These are phyloP conservation scores for Bruguiera hainesii DNA, from an alignment of 441 rosid species.

Conservation along the genomic window DNA sequence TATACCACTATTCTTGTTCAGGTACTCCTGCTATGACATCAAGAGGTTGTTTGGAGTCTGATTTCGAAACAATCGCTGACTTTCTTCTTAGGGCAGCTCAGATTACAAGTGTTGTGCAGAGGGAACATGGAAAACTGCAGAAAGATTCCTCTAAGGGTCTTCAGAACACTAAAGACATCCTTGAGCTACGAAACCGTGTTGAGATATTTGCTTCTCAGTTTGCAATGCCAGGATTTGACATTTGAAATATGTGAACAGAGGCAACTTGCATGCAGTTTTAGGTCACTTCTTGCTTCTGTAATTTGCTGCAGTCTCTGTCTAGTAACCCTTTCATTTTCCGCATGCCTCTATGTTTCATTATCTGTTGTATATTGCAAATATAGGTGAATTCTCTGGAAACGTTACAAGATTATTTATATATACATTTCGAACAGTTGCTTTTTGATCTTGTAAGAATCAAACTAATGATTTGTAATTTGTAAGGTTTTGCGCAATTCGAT, in stretches of 20 bases:
- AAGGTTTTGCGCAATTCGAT: background rate
- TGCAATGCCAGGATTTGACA: slow-evolving; percentile 76
- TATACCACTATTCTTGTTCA: slow-evolving; percentile 10
- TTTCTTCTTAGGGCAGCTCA: slow-evolving; percentile 70
- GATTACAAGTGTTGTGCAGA: slow-evolving; percentile 50
- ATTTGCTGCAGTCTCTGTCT: background rate
- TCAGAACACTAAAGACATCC: slow-evolving; percentile 55
- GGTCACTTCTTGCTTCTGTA: background rate
- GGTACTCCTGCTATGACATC: slow-evolving; percentile 97
- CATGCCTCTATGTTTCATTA: background rate
- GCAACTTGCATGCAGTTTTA: background rate
- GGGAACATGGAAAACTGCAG: slow-evolving; percentile 42
- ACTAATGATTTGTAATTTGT: slow-evolving; percentile 6
- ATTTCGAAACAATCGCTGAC: slow-evolving; percentile 78
- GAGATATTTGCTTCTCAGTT: slow-evolving; percentile 79
- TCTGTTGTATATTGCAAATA: background rate
- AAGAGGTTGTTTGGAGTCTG: slow-evolving; percentile 82
- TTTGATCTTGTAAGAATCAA: slow-evolving; percentile 18
- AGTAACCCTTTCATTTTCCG: background rate
- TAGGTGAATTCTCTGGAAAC: background rate
- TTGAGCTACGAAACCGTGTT: slow-evolving; percentile 59
- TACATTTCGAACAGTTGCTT: background rate
- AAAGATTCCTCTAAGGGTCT: slow-evolving; percentile 58
- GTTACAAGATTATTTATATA: background rate
- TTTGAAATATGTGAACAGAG: slow-evolving; percentile 24